Evolutionary conservation across 495 filamentous ascomycete species (phyloP).

Genomic region (Penicillium paxilli): DNA sequence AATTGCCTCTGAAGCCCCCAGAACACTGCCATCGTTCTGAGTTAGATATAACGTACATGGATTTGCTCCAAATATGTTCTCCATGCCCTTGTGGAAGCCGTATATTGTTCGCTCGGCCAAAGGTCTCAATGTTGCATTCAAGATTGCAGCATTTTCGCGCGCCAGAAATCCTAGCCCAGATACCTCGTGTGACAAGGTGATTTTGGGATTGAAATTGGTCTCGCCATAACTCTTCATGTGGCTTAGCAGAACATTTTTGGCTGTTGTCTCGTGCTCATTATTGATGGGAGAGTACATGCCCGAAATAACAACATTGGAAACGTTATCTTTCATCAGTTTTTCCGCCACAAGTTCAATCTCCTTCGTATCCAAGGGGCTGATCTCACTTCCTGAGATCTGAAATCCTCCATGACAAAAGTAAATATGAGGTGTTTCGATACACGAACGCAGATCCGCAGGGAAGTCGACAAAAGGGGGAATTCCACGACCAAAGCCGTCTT

Average conservation of each 20-base stretch:
- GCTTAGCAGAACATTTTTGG: constrained; percentile 6
- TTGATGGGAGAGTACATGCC: constrained; percentile 62
- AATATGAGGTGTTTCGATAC: constrained; percentile 21
- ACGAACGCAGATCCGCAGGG: constrained; percentile 27
- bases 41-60: constrained; percentile 50
- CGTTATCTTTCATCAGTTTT: constrained; percentile 6
- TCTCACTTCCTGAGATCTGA: constrained; percentile 23
- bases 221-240: neutral
- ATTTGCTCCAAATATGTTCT: constrained; percentile 23
- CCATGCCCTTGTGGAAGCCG: constrained; percentile 43
- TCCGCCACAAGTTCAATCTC: constrained; percentile 11
- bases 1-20: constrained; percentile 39
- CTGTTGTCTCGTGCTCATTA: constrained; percentile 13
- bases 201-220: constrained; percentile 7
- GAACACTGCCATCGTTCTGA: constrained; percentile 54
- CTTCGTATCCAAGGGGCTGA: constrained; percentile 16
- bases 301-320: constrained; percentile 53
- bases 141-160: constrained; percentile 54
- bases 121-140: constrained; percentile 48
- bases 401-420: constrained; percentile 23
- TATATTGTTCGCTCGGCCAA: constrained; percentile 46
- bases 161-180: constrained; percentile 50
- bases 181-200: constrained; percentile 39
- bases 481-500: constrained; percentile 48
- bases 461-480: constrained; percentile 53